Base-by-base conservation (phyloP, 1,284 basidiomycete genomes). In the Amylostereum chailletii region DNA sequence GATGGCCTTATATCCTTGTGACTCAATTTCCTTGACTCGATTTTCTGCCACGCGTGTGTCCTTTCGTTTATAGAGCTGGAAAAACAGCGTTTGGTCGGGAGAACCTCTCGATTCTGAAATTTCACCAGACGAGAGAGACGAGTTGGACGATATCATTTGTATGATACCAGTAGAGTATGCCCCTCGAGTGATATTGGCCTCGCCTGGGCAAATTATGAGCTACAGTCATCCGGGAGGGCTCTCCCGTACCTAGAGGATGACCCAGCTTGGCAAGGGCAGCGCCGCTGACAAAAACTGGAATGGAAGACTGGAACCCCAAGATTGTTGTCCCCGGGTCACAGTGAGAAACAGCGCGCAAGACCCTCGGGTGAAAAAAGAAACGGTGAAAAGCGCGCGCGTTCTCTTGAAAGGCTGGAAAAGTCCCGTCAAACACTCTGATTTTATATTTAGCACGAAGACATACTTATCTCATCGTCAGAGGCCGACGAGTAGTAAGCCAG, bases 191-290 rank as follows among this genome's bases (percentile, higher is more conserved):
- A 95, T 81, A 65, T 94, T 94, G 42, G 78, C 71, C 68, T 96
- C 93, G 11, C 92, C 92, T 69, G 57, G 49, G 41, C n/a, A 40
- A 32, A 10, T 27, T n/a, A 39, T 11, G 19, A 34, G 27, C 27
- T 29, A 6, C 29, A 31, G 6, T 6, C 5, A 43, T 43, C 7
- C 6, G 30, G 27, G n/a, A 10, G 27, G 7, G 8, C 6, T 7
- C 19, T 19, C 19, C 19, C 57, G 46, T 57, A 75, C 80, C 79
- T 34, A 81, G 69, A 2, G 93, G 93, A 62, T 96, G 93, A 1
- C 92, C 92, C 2, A 95, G 74, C 59, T 86, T 87, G n/a, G 91
- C 92, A 55, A 94, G 81, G 3, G 91, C 93, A 27, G 87, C 88
- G 9, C 87, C 90, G 42, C 82, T 83, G 45, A 92, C 89, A 65